Base-by-base conservation (phyloP, 1,139 yeast genomes). In the Blastobotrys indianensis region DNA sequence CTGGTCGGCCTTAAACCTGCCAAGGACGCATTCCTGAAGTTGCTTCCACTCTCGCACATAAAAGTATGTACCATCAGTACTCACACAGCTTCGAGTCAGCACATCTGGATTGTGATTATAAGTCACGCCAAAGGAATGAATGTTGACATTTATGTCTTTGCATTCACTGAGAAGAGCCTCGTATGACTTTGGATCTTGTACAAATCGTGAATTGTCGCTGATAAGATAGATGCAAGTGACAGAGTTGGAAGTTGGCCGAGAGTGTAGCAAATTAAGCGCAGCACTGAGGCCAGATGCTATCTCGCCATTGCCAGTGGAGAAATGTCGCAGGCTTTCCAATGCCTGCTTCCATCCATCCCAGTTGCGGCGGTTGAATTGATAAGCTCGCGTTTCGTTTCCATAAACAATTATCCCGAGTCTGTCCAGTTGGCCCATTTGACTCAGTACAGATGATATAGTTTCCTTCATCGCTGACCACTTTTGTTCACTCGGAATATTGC, bases 391-490 rank as follows among this genome's bases (percentile, higher is more conserved):
- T n/a, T 45, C 42, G 25, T 40, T 37, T 12, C 57, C 55, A 39
- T 54, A 56, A n/a, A 54, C 41, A 3, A 56, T 51, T n/a, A 56
- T 13, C 9, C 57, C 49, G 13, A 56, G 17, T 12, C 58, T 43
- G 32, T 56, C 59, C 43, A 56, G 47, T 16, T 46, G 43, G 15
- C 49, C 46, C 56, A 52, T 53, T 31, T 50, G 51, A 8, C 46
- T 16, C 12, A 52, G 33, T 3, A 56, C 15, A 5, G 46, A 39
- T 11, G 29, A 12, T 28, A 52, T 40, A 7, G 54, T 46, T 20
- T 43, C 44, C 30, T 46, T 48, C 8, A 56, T 48, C 9, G 52
- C 48, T 2, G 51, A 41, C 37, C 51, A 52, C 28, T 53, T 54
- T 31, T 50, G 42, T 6, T 54, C 56, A 33, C 50, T 46, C 1